phyloP scores from a whole-genome alignment of 345 rosid species.

The Hypericum perforatum region DNA sequence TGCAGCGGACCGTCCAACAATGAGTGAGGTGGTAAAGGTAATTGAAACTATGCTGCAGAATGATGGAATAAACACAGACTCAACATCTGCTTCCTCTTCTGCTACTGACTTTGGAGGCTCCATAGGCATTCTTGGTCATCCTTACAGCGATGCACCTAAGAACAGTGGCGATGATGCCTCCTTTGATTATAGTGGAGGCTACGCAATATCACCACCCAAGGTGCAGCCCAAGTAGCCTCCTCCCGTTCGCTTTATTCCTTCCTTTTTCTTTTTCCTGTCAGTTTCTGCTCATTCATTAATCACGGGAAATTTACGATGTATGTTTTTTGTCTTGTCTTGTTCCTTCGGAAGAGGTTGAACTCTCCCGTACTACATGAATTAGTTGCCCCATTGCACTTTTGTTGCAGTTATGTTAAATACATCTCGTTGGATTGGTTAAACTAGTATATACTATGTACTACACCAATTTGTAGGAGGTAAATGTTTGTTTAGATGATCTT shows the following conservation, averaged over 20 bases:
- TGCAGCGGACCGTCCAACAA: constrained; percentile 71
- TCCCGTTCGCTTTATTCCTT: background rate
- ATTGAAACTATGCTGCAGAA: constrained; percentile 64
- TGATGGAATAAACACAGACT: constrained; percentile 58
- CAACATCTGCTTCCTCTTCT: constrained; percentile 80
- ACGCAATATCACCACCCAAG: constrained; percentile 42
- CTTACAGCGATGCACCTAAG: constrained; percentile 42
- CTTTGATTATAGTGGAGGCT: constrained; percentile 71
- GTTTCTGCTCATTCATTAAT: too few relatives aligned
- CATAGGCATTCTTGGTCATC: constrained; percentile 32
- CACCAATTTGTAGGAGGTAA: too few relatives aligned
- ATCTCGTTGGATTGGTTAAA: too few relatives aligned
- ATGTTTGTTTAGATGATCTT: too few relatives aligned
- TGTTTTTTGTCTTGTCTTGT: too few relatives aligned
- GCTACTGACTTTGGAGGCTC: constrained; percentile 55
- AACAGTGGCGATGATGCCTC: constrained; percentile 26
- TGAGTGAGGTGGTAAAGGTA: constrained; percentile 73
- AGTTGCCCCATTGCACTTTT: too few relatives aligned
- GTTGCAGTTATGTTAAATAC: too few relatives aligned
- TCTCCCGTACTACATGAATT: too few relatives aligned
- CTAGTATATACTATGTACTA: too few relatives aligned
- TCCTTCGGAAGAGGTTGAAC: too few relatives aligned
- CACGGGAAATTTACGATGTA: too few relatives aligned
- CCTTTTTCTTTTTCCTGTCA: background rate
- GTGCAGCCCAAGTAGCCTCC: constrained; percentile 52